Base-by-base conservation (phyloP, 1,284 basidiomycete genomes). In the Schizopora paradoxa region DNA sequence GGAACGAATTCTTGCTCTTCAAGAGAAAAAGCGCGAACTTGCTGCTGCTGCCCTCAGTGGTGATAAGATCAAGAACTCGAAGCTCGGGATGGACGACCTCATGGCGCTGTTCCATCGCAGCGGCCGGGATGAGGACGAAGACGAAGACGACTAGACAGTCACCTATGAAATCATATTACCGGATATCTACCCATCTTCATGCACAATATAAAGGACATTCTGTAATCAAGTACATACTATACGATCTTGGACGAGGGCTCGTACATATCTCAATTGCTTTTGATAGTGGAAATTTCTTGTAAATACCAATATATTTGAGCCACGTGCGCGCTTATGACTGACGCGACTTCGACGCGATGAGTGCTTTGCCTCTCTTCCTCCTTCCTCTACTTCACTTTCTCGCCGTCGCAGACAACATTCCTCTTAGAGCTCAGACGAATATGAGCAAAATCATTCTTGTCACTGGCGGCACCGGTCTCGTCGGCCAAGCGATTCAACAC, bases 1-100 rank as follows among this genome's bases (percentile, higher is more conserved):
- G 58, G 84, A 94, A 60, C 81, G 92, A 28, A 93, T 92, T 49
- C 69, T 92, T 26, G 72, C 72, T 55, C 74, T 96, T 3, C 92
- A 96, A 64, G 82, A 88, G 27, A 80, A 83, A 65, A 98, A 98
- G 67, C 79, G 93, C 6, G 82, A 80, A 41, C 73, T 98, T 1
- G 82, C 93, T 0, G 73, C 76, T 23, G 91, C 92, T 0, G 91
- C 92, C 0, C 67, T 98, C 35, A 86, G 89, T 28, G 95, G 94
- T 16, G 85, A 91, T 64, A 90, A 85, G 65, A 69, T 90, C 59
- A 89, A 86, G 74, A 85, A 87, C 58, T 80, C 83, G 72, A 83
- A 82, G 51, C 78, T 95, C n/a, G 81, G 83, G 6, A 69, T 91
- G 65, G 80, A 88, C 25, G 91, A 95, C 48, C 73, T 95, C 51